These are phyloP conservation scores for Candida boleticola DNA, from an alignment of 805 yeast genomes.

Conservation along the genomic window DNA sequence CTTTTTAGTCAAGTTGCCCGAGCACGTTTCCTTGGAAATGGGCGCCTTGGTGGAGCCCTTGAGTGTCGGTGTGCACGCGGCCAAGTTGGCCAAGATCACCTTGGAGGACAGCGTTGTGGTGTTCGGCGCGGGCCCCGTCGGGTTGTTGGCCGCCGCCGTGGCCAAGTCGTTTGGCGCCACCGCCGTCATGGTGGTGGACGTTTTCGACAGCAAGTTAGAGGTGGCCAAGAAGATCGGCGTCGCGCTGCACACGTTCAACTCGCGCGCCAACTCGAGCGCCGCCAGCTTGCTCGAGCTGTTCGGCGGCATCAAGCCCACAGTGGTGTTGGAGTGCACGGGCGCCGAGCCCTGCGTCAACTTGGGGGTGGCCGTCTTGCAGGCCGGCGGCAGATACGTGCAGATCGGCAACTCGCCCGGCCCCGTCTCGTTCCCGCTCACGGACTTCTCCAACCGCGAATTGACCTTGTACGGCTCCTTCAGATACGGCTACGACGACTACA, in stretches of 20 bases:
- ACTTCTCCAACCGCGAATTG: slow-evolving; percentile 65
- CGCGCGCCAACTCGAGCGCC: slow-evolving; percentile 39
- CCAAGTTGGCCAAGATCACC: slow-evolving; percentile 55
- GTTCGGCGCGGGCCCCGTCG: slow-evolving; percentile 91
- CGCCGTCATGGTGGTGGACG: slow-evolving; percentile 67
- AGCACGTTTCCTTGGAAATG: slow-evolving; percentile 71
- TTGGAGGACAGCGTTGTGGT: slow-evolving; percentile 75
- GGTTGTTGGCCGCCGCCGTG: slow-evolving; percentile 68
- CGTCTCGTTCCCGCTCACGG: slow-evolving; percentile 72
- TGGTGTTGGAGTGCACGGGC: slow-evolving; percentile 86
- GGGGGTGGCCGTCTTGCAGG: slow-evolving; percentile 59
- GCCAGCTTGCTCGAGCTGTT: slow-evolving; percentile 31
- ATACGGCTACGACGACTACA: slow-evolving; percentile 75
- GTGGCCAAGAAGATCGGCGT: slow-evolving; percentile 69
- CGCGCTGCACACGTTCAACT: slow-evolving; percentile 64
- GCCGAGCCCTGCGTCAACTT: slow-evolving; percentile 71
- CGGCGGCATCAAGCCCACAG: slow-evolving; percentile 47
- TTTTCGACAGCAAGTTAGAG: slow-evolving; percentile 63
- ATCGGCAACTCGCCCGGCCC: slow-evolving; percentile 80
- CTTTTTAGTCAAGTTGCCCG: slow-evolving; percentile 77
- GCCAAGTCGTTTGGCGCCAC: slow-evolving; percentile 77
- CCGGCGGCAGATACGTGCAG: slow-evolving; percentile 76
- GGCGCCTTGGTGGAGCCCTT: slow-evolving; percentile 89
- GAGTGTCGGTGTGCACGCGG: slow-evolving; percentile 83
- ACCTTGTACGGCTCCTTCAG: slow-evolving; percentile 75